These are phyloP conservation scores for Wickerhamomyces bisporus DNA, from an alignment of 805 yeast species.

Conservation along the genomic window DNA sequence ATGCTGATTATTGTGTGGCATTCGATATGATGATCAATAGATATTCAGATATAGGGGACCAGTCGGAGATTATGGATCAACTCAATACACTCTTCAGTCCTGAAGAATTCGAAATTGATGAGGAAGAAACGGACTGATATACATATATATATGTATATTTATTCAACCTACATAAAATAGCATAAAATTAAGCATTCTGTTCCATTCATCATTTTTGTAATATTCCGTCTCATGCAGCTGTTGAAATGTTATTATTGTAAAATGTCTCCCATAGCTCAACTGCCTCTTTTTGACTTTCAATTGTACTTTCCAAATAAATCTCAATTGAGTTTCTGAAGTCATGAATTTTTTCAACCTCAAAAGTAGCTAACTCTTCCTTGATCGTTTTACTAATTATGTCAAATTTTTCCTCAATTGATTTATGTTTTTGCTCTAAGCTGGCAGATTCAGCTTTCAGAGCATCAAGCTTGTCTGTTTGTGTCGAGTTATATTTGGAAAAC, in stretches of 20 bases:
- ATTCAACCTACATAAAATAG: no score
- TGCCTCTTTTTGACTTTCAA: conserved; percentile 89
- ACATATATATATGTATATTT: no score
- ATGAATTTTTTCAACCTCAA: conserved; percentile 69
- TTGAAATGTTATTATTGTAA: conserved; percentile 44
- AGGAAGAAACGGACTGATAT: conserved; percentile 12
- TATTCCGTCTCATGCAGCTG: not conserved
- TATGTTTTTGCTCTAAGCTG: conserved; percentile 47
- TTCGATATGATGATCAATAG: conserved; percentile 61
- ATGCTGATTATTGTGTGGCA: conserved; percentile 44
- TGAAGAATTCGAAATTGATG: conserved; percentile 22
- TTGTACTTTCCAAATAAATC: conserved; percentile 81
- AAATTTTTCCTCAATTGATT: conserved; percentile 52
- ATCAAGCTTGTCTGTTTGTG: conserved; percentile 60
- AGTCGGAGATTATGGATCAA: conserved; percentile 22
- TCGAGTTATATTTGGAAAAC: conserved; percentile 38
- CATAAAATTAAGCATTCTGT: not conserved
- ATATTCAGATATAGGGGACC: conserved; percentile 39
- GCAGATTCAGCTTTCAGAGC: conserved; percentile 55
- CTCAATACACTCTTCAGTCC: conserved; percentile 27
- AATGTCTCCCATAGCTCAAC: conserved; percentile 88
- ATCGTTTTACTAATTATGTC: conserved; percentile 61
- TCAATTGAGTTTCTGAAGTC: conserved; percentile 90
- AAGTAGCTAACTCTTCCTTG: conserved; percentile 56
- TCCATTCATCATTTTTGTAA: no score